phyloP scores from a whole-genome alignment of 495 filamentous ascomycete genomes.

The Chaetomidium leptoderma region DNA sequence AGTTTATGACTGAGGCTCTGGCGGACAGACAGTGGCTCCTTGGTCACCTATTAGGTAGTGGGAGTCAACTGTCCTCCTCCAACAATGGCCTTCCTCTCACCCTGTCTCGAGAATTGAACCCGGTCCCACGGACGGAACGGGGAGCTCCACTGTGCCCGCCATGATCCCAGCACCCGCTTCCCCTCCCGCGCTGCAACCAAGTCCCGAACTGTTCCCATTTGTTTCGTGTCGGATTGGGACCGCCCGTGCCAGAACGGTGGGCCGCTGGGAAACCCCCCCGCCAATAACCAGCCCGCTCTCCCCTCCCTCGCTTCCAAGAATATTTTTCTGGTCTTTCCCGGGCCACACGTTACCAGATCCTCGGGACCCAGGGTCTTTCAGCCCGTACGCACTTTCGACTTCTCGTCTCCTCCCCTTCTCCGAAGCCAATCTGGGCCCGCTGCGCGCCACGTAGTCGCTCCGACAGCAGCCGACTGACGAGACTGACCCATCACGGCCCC shows the following conservation, averaged over 20 bases:
- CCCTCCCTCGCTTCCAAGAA: conserved; percentile 3
- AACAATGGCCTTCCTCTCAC: no score
- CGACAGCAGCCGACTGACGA: not conserved
- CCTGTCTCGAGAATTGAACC: no score
- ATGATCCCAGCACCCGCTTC: conserved; percentile 9
- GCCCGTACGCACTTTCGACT: no score
- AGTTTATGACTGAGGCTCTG: no score
- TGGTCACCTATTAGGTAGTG: no score
- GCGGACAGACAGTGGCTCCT: no score
- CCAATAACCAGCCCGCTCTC: not conserved
- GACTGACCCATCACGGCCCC: no score
- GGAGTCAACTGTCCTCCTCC: no score
- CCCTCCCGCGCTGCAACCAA: conserved; percentile 5
- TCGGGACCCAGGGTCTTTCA: conserved; percentile 5
- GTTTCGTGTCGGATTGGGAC: not conserved
- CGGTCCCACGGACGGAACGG: no score
- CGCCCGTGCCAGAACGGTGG: conserved; percentile 2
- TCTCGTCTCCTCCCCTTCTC: not conserved
- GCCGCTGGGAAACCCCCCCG: not conserved
- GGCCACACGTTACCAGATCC: conserved; percentile 14
- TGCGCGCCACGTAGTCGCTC: not conserved
- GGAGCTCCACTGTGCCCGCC: not conserved
- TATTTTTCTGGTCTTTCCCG: conserved; percentile 9
- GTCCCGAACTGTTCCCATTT: not conserved
- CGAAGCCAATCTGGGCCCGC: not conserved